Conservation (phyloP, 2,329 filamentous ascomycete species). For the Cadophora sp. region DNA sequence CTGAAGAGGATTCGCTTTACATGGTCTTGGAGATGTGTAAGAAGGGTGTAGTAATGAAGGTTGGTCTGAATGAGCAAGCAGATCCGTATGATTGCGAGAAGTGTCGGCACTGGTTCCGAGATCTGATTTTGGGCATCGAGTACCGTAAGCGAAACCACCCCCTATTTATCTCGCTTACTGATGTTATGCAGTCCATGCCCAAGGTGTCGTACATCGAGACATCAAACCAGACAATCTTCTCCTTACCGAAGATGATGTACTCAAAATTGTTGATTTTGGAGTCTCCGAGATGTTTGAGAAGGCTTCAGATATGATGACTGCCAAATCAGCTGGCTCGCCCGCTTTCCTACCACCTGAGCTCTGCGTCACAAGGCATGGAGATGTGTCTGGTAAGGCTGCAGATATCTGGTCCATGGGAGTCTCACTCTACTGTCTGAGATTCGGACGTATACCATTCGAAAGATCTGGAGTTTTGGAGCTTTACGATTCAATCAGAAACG, state of each 20-base stretch:
- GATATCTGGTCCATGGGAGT: constrained; percentile 99
- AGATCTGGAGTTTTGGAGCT: constrained; percentile 80
- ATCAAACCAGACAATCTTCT: constrained; percentile 98
- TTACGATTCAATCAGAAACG: constrained; percentile 84
- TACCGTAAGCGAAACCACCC: constrained; percentile 67
- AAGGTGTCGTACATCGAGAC: constrained; percentile 93
- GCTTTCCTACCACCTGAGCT: constrained; percentile 94
- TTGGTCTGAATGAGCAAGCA: constrained; percentile 83
- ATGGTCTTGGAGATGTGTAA: constrained; percentile 99
- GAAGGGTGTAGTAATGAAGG: constrained; percentile 96
- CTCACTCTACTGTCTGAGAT: constrained; percentile 89
- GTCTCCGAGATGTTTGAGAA: constrained; percentile 99
- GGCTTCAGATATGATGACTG: constrained; percentile 83
- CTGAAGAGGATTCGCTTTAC: constrained; percentile 93
- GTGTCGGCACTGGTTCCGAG: constrained; percentile 91
- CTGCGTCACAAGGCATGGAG: constrained; percentile 83
- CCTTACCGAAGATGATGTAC: constrained; percentile 86
- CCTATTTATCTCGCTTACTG: constrained; percentile 26
- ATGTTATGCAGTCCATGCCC: constrained; percentile 75
- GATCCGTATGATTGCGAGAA: constrained; percentile 82
- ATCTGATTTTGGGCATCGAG: constrained; percentile 93
- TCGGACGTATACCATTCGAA: constrained; percentile 88
- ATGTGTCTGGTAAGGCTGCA: constrained; percentile 86
- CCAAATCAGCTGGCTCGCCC: constrained; percentile 92
- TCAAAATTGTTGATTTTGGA: constrained; percentile 98